These are phyloP conservation scores for Yamadazyma conglobata DNA, from an alignment of 1,139 yeast species.

Conservation along the genomic window DNA sequence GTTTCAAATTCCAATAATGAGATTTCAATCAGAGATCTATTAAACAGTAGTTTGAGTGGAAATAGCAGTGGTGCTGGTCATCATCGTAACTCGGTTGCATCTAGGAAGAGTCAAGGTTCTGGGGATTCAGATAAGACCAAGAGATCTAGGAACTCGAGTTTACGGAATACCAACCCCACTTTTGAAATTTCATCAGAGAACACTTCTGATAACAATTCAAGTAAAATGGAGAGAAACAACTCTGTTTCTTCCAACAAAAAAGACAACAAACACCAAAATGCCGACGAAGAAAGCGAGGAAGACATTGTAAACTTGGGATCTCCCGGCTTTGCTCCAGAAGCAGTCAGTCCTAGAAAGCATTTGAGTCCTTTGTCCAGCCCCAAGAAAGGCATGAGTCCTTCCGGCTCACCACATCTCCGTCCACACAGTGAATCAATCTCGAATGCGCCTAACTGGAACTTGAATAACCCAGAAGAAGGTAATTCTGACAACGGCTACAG, in stretches of 20 bases:
- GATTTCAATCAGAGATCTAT: conserved; percentile 21
- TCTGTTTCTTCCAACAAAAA: neutral
- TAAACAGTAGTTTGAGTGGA: conserved; percentile 14
- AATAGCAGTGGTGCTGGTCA: neutral
- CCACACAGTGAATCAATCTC: neutral
- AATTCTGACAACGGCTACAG: conserved; percentile 12
- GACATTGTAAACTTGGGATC: conserved; percentile 19
- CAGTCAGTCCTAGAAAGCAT: conserved; percentile 14
- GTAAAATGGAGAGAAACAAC: neutral
- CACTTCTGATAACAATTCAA: neutral
- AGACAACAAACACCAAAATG: neutral
- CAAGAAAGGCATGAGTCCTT: conserved; percentile 10
- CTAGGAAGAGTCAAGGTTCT: conserved; percentile 15
- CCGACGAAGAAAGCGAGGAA: conserved; percentile 12
- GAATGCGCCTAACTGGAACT: conserved; percentile 1
- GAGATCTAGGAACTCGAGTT: neutral
- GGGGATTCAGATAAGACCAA: conserved; percentile 9
- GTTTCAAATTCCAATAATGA: conserved; percentile 8
- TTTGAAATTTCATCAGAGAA: conserved; percentile 1
- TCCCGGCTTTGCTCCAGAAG: conserved; percentile 14
- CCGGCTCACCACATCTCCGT: conserved; percentile 3
- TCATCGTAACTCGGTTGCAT: conserved; percentile 12
- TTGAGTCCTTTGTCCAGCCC: conserved; percentile 14
- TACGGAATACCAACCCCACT: conserved; percentile 1
- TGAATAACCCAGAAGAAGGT: neutral